Percentiles rank a stretch among this genome's conserved stretches.
phyloP scores from a whole-genome alignment of 331 rosid species.

The Ulmus americana region DNA sequence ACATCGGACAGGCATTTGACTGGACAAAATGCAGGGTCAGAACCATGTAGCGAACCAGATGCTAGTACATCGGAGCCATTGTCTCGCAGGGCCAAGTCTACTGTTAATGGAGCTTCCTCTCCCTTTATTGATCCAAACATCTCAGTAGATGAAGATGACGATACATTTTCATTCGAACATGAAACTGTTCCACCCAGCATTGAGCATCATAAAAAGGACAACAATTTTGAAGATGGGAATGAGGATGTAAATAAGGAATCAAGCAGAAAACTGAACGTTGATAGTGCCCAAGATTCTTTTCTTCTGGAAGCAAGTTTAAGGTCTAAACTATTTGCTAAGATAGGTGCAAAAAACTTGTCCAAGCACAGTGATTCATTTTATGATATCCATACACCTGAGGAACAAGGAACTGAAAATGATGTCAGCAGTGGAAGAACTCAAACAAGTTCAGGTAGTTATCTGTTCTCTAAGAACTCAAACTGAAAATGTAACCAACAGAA shows the following conservation, averaged over 20 bases:
- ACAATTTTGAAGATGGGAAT: constrained; percentile 26
- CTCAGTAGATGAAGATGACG: constrained; percentile 73
- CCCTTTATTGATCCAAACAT: constrained; percentile 54
- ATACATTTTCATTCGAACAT: constrained; percentile 45
- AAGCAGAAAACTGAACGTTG: constrained; percentile 28
- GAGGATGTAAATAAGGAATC: constrained; percentile 30
- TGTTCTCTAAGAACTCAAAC: constrained; percentile 10
- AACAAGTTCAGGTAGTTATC: constrained; percentile 20
- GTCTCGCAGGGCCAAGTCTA: constrained; percentile 44
- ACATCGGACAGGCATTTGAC: constrained; percentile 29
- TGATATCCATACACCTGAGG: constrained; percentile 35
- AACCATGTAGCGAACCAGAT: constrained; percentile 64
- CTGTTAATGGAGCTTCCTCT: constrained; percentile 49
- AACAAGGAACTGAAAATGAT: constrained; percentile 51
- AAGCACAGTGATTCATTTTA: constrained; percentile 33
- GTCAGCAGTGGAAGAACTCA: constrained; percentile 36
- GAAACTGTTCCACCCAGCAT: constrained; percentile 36
- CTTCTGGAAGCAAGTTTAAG: constrained; percentile 81
- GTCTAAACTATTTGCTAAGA: constrained; percentile 67
- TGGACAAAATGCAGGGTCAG: constrained; percentile 56
- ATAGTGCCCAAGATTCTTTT: constrained; percentile 53
- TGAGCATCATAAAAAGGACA: constrained; percentile 28
- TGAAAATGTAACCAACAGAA: no score
- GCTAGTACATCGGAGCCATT: constrained; percentile 74
- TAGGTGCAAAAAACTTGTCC: constrained; percentile 41